Base-by-base conservation (phyloP, 225 moss, liverwort and hornwort species). In the Anthoceros angustus region DNA sequence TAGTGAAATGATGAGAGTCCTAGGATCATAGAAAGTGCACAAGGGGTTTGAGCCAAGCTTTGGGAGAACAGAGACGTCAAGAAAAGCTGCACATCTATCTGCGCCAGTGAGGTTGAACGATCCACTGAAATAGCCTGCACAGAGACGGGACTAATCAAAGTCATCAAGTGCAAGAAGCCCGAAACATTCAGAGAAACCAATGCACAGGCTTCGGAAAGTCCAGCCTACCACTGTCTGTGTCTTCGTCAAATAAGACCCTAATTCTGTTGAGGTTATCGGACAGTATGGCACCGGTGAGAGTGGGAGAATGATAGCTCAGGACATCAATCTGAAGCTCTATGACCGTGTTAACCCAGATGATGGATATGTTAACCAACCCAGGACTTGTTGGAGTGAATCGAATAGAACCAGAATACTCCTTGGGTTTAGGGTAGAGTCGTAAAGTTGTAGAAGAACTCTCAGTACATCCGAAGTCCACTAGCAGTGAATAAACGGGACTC, bases 1-100 rank as follows among this genome's bases (percentile, higher is more conserved):
- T 0, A 85, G 42, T 23, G 82, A 77, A 43, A 82, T 80, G 25
- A 72, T 68, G 75, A 85, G 75, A 2, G 85, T 78, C 8, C 50
- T 39, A 0, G 82, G 66, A 2, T 82, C 66, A 42, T 0, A 64
- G 63, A 85, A 85, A 43, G 70, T 70, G 50, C 85, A 85, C 16
- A 67, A 68, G 0, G 80, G 82, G 21, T 72, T 67, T 46, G 69
- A 72, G 4, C 82, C 80, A 4, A 85, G 75, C 39, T 76, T 82
- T 1, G 67, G 68, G 72, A 80, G 77, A 0, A 76, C 43, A 0
- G 69, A 63, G 43, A 70, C 72, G 12, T 85, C 85, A 0, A 85
- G 2, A 0, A 79, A 75, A 6, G 50, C 77, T 1, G 75, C 75
- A 67, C 82, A 85, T 4, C 80, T 68, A 60, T 80, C 74, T 71